Conservation (phyloP, 306 rosid genomes). For the Herpetospermum pedunculosum region DNA sequence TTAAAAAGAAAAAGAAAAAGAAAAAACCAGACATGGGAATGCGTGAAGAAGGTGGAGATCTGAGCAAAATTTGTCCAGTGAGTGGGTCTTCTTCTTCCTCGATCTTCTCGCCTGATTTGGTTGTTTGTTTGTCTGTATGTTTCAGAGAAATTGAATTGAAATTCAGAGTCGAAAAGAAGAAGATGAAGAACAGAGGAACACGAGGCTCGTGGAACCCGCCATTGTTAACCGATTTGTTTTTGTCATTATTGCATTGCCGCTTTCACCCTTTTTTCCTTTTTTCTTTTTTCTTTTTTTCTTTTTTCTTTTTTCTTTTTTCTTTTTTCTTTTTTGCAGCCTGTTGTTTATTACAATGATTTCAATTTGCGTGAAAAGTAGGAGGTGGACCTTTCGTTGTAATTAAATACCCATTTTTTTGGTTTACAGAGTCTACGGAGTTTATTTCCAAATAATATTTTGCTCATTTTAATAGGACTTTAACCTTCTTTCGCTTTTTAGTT, state of each 20-base stretch:
- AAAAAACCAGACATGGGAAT: slow-evolving; percentile 27
- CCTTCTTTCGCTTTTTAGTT: too few relatives aligned
- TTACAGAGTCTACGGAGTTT: neutral
- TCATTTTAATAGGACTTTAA: neutral
- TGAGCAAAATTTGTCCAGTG: slow-evolving; percentile 8
- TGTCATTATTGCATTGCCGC: slow-evolving; percentile 26
- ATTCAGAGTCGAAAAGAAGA: neutral
- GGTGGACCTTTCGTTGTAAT: neutral
- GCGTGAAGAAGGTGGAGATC: slow-evolving; percentile 52
- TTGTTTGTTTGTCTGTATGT: neutral
- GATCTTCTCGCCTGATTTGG: neutral
- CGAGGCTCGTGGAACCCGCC: slow-evolving; percentile 48
- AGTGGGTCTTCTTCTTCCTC: neutral
- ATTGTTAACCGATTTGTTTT: slow-evolving; percentile 23
- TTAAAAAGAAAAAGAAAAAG: neutral
- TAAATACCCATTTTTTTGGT: neutral
- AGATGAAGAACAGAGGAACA: neutral
- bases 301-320: neutral
- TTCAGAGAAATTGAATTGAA: slow-evolving; percentile 1
- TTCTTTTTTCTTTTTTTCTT: neutral
- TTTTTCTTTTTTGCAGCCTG: neutral
- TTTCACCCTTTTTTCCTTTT: neutral
- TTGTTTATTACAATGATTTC: neutral
- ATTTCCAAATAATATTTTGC: neutral
- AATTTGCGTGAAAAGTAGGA: neutral